A percentile compares a stretch with the other conserved stretches of the same genome.
Conservation (phyloP, 2,329 filamentous ascomycete species). For the Alternaria triticina region DNA sequence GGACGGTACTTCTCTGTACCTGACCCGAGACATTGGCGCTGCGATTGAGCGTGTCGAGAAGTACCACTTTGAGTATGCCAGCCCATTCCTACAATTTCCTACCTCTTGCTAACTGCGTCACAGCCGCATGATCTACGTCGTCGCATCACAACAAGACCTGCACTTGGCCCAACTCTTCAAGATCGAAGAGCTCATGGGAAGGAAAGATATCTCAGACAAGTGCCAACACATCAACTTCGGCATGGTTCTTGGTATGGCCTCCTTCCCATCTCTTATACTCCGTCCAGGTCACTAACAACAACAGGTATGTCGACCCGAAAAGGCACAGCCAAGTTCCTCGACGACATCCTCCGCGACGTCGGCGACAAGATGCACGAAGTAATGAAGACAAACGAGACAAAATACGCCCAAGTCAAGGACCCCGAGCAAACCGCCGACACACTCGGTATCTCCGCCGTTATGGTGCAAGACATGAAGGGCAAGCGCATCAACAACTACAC, state of each 20-base stretch:
- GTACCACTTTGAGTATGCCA: conserved; percentile 62
- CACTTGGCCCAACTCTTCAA: conserved; percentile 71
- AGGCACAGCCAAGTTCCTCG: conserved; percentile 62
- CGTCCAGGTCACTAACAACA: not conserved
- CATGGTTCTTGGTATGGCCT: conserved; percentile 62
- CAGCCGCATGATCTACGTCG: conserved; percentile 70
- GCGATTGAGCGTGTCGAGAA: conserved; percentile 67
- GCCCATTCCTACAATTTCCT: not conserved
- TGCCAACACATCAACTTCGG: conserved; percentile 71
- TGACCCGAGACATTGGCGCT: conserved; percentile 73
- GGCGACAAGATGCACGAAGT: conserved; percentile 97
- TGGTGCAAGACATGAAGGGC: conserved; percentile 97
- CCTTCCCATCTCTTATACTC: not conserved
- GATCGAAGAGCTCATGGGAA: conserved; percentile 67
- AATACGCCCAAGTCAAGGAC: conserved; percentile 89
- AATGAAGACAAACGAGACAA: conserved; percentile 87
- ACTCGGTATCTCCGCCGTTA: conserved; percentile 91
- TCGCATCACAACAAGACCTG: conserved; percentile 69
- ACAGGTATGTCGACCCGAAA: conserved; percentile 65
- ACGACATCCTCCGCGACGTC: conserved; percentile 63
- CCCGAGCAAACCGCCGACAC: conserved; percentile 83
- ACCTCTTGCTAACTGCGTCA: not conserved
- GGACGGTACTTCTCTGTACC: conserved; percentile 71
- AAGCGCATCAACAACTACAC: conserved; percentile 77
- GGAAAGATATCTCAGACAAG: conserved; percentile 63